These are phyloP conservation scores for Cercophora sp. DNA, from an alignment of 495 filamentous ascomycete genomes.

Conservation along the genomic window DNA sequence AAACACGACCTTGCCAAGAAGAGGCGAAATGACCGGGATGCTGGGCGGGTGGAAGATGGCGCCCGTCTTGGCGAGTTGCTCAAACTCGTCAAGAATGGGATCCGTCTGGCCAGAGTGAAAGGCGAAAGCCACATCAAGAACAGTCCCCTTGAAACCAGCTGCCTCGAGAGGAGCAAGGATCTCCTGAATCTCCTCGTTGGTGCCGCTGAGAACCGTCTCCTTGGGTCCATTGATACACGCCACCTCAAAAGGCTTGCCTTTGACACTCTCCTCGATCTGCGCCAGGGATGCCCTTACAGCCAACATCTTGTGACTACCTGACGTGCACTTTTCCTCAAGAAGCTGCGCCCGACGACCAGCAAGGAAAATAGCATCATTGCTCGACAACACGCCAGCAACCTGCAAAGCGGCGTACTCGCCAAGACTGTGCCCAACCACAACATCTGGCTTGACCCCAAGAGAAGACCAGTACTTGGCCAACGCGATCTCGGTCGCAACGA, in stretches of 20 bases:
- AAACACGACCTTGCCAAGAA: constrained; percentile 51
- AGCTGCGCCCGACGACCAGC: constrained; percentile 65
- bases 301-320: constrained; percentile 58
- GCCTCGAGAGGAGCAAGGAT: constrained; percentile 49
- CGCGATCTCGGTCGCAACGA: constrained; percentile 67
- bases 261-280: constrained; percentile 9
- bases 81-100: constrained; percentile 55
- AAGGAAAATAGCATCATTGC: constrained; percentile 60
- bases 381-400: constrained; percentile 63
- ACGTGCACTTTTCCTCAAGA: constrained; percentile 54
- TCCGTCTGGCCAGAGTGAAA: constrained; percentile 69
- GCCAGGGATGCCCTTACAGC: constrained; percentile 45
- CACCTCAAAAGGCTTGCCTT: constrained; percentile 43
- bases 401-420: constrained; percentile 75
- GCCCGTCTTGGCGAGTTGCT: constrained; percentile 43
- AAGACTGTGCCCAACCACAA: constrained; percentile 67
- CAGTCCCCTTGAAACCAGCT: constrained; percentile 43
- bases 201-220: constrained; percentile 49
- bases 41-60: constrained; percentile 45
- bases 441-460: constrained; percentile 59
- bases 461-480: constrained; percentile 64
- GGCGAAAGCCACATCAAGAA: constrained; percentile 59
- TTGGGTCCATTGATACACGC: constrained; percentile 49
- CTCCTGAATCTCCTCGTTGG: constrained; percentile 38
- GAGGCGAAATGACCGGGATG: constrained; percentile 57